Base-by-base conservation (phyloP, 257 asterid species). In the Pogostemon cablin region DNA sequence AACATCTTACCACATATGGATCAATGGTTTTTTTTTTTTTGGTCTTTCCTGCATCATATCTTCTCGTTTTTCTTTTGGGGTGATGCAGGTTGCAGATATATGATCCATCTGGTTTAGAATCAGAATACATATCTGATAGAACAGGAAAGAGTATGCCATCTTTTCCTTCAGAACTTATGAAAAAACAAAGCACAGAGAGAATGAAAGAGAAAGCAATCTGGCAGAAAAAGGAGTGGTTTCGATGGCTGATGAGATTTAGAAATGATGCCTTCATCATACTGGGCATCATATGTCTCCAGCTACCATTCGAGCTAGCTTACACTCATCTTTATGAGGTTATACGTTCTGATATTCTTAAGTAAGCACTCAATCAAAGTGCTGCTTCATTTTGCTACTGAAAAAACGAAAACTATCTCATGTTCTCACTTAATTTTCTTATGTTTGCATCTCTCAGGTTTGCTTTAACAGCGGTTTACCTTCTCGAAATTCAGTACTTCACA, bases 181-280 rank as follows among this genome's bases (percentile, higher is more conserved):
- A 76, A 86, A 88, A 84, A 69, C 80, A 77, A 69, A 88, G 75
- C 74, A 67, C 82, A 2, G 91, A 89, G 72, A 85, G 65, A 79
- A 75, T 67, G 72, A 74, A 76, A 68, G 96, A 81, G 53, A 91
- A 88, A 68, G 95, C 88, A 72, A 70, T 56, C 55, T 84, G 79
- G 56, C 98, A 91, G 78, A 84, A 88, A 79, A 96, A 91, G 79
- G 99, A 95, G 80, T 91, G 98, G 99, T 79, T 89, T 73, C 84
- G 90, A 64, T 87, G 92, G 85, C 78, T 87, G 63, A 82, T 79
- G 96, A 91, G 99, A 95, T 80, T 91, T 54, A 88, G 99, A 79
- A 95, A 95, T 69, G 98, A 95, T 62, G 84, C 82, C 50, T 72
- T 95, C 69, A 67, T 95, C 68, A 85, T 95, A 78, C 56, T 85